Evolutionary conservation across 257 asterid genomes (phyloP).

Genomic region (Penstemon eatonii): DNA sequence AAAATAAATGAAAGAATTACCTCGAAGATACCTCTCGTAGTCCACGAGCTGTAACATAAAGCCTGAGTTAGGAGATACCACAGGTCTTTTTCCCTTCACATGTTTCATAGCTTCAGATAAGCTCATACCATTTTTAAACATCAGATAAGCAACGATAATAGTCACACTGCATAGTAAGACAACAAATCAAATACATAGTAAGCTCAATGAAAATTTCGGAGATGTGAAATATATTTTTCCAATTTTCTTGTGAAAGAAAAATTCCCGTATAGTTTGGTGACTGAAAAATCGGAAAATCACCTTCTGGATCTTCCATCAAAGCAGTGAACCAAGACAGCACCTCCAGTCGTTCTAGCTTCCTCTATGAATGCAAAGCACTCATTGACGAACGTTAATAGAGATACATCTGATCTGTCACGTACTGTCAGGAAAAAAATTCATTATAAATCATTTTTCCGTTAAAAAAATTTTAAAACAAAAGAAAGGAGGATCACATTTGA

Average conservation of each 20-base stretch:
- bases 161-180: conserved; percentile 57
- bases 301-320: conserved; percentile 87
- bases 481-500: not conserved
- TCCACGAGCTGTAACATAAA: conserved; percentile 59
- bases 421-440: conserved; percentile 41
- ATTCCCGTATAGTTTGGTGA: not conserved
- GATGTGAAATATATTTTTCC: not conserved
- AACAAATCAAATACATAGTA: conserved; percentile 19
- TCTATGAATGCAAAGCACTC: conserved; percentile 83
- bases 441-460: not conserved
- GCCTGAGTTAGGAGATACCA: conserved; percentile 69
- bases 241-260: not conserved
- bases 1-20: conserved; percentile 28
- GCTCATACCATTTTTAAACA: conserved; percentile 73
- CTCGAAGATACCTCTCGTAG: conserved; percentile 59
- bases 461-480: not conserved
- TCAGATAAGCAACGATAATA: conserved; percentile 66
- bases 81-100: conserved; percentile 62
- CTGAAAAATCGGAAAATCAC: conserved; percentile 33
- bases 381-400: conserved; percentile 53
- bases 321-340: conserved; percentile 85
- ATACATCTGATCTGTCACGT: conserved; percentile 53
- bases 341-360: conserved; percentile 65
- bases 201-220: not conserved
- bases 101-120: conserved; percentile 53